Conservation (phyloP, 2,329 filamentous ascomycete genomes). For the Aphanocladium album region DNA sequence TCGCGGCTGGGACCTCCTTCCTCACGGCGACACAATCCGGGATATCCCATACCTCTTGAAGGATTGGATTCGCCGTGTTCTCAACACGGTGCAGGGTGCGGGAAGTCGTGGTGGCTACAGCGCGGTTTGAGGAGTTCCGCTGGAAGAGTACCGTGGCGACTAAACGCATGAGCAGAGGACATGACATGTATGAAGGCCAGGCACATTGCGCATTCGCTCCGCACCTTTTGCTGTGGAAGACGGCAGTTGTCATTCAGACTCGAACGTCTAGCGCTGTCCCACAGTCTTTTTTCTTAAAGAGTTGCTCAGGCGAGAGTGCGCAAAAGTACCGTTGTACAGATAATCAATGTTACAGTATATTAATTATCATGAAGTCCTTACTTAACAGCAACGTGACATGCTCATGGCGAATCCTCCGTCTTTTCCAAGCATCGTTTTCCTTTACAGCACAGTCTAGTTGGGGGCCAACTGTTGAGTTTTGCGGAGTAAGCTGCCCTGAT, state of each 20-base stretch:
- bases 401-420: no score
- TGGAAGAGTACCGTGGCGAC: slow-evolving; percentile 3
- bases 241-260: neutral
- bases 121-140: slow-evolving; percentile 59
- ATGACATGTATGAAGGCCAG: neutral
- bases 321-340: neutral
- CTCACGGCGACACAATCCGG: slow-evolving; percentile 85
- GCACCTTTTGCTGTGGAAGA: neutral
- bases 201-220: neutral
- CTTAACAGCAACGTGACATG: neutral
- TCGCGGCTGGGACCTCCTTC: slow-evolving; percentile 88
- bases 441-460: no score
- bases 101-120: slow-evolving; percentile 89
- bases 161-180: neutral
- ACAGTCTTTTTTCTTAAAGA: neutral
- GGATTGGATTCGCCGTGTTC: slow-evolving; percentile 75
- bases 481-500: neutral
- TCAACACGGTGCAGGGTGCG: slow-evolving; percentile 78
- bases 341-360: slow-evolving; percentile 4
- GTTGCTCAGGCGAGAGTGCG: neutral
- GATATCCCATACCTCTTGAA: slow-evolving; percentile 89
- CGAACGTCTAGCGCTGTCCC: neutral
- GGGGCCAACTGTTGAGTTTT: no score
- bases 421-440: neutral
- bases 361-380: neutral